These are phyloP conservation scores for Macadamia tetraphylla DNA, from an alignment of 164 flowering plant genomes.

Conservation along the genomic window DNA sequence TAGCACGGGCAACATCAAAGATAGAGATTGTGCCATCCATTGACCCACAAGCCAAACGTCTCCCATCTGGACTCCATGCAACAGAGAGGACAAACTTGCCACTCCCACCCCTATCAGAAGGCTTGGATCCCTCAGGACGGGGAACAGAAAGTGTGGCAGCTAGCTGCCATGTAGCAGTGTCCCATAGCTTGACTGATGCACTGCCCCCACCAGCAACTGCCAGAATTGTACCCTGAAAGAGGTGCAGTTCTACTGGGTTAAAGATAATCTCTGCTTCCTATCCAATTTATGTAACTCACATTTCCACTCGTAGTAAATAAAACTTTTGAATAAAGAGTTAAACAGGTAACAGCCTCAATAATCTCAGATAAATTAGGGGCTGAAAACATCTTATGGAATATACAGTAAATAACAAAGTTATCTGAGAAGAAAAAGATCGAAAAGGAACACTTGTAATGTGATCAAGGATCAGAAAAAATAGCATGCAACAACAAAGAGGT, in stretches of 20 bases:
- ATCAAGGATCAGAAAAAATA: not conserved
- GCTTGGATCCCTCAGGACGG: slow-evolving; percentile 73
- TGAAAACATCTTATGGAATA: too few species aligned
- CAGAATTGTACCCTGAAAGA: slow-evolving; percentile 68
- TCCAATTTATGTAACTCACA: too few species aligned
- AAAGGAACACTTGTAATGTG: not conserved
- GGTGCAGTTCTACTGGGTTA: not conserved
- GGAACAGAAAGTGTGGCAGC: slow-evolving; percentile 62
- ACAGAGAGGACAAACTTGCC: slow-evolving; percentile 97
- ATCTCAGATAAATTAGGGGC: too few species aligned
- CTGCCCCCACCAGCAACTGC: slow-evolving; percentile 99
- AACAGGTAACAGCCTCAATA: too few species aligned
- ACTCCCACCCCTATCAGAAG: slow-evolving; percentile 64
- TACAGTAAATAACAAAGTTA: too few species aligned
- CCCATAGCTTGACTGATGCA: slow-evolving; percentile 95
- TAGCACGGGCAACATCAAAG: slow-evolving; percentile 74
- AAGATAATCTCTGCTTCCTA: too few species aligned
- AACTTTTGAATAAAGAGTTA: not conserved
- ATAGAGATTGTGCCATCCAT: slow-evolving; percentile 93
- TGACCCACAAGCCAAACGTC: slow-evolving; percentile 81
- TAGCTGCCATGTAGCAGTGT: slow-evolving; percentile 80
- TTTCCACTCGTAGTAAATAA: too few species aligned
- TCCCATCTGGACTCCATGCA: slow-evolving; percentile 94
- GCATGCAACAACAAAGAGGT: not conserved
- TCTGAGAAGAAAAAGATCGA: not conserved